Base-by-base conservation (phyloP, 2,329 filamentous ascomycete species). In the Myriosclerotinia scirpicola region DNA sequence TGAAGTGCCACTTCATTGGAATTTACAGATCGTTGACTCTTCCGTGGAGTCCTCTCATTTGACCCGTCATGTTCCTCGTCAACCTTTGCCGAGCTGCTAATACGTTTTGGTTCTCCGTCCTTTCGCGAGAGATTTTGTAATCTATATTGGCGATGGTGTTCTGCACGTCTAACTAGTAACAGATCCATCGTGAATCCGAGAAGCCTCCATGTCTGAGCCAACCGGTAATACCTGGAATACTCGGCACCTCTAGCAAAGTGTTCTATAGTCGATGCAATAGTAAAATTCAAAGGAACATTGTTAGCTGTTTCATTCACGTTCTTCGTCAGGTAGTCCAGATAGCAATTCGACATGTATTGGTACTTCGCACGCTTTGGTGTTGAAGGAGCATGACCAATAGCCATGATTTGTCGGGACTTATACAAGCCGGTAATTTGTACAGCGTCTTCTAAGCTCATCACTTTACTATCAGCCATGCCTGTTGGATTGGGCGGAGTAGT, bases 161-260 rank as follows among this genome's bases (percentile, higher is more conserved):
- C 81, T 1, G 83, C 85, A 38, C 87, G 80, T 40, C 82, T 80
- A 20, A 78, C 78, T 1, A 89, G 78, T 0, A 89, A 78, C 15
- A 87, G 75, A 26, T 79, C 77, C 70, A 87, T 82, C 12, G 83
- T 83, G 71, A 84, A 87, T 0, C 83, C 82, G 26, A 89, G 73
- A 15, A 88, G 80, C 40, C 85, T 82, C 87, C 87, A 89, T 1
- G 85, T 87, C 73, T 89, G 87, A 6, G 87, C 85, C 0, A 89
- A 79, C 1, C 87, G 81, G 72, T 85, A 89, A 58, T 85, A 79
- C 42, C 81, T 82, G 26, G 83, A 82, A 3, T 77, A 78, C 70
- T 88, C 85, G 2, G 87, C 84, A n/a, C 84, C 82, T 34, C 76
- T 78, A 3, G 85, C 86, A 71, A 84, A 89, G 46, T 81, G 78